Evolutionary conservation across 2,329 filamentous ascomycete genomes (phyloP), one percentile per base, ranked within the genome.

Genomic region (Fusarium incarnatum): DNA sequence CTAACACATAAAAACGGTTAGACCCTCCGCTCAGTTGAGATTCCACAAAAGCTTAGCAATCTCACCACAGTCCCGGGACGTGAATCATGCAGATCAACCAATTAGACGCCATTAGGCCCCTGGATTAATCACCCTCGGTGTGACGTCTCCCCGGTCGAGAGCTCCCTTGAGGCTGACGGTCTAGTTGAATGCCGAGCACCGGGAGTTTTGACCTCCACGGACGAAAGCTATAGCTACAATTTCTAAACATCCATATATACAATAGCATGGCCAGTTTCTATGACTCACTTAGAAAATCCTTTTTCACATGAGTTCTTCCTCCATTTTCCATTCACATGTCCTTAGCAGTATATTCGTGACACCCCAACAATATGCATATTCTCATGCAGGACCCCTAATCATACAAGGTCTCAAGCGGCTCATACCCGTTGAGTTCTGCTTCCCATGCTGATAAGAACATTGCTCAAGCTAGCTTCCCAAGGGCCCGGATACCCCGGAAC

Each of bases 121-220:
- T 59, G 67, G 62, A 69, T 73, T 73, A 66, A 68, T 75, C 73
- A 74, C 59, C 56, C 16, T 74, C 72, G 70, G 72, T 56, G 56
- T 48, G 50, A 60, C 64, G 45, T 74, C 53, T 45, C 50, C 30
- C 60, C 60, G 67, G 67, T 49, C 27, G 25, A 40, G 45, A 16
- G 30, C 28, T 34, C 22, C 18, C 12, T 49, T 52, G 40, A 30
- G 45, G 50, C 46, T 52, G 41, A 52, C 22, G 13, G 34, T 41
- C 10, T 40, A 70, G 56, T 56, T 57, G 50, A 62, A 56, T 53
- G 45, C 60, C 46, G 52, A 56, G 28, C 3, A 57, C 53, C 41
- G 32, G 37, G 37, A 47, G 52, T 44, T 48, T 52, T 18, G 20
- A 47, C 46, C 27, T 53, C 42, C 42, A 54, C 44, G 44, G 42